These are phyloP conservation scores for Cornus suecica DNA, from an alignment of 148 eudicot species.

Conservation along the genomic window DNA sequence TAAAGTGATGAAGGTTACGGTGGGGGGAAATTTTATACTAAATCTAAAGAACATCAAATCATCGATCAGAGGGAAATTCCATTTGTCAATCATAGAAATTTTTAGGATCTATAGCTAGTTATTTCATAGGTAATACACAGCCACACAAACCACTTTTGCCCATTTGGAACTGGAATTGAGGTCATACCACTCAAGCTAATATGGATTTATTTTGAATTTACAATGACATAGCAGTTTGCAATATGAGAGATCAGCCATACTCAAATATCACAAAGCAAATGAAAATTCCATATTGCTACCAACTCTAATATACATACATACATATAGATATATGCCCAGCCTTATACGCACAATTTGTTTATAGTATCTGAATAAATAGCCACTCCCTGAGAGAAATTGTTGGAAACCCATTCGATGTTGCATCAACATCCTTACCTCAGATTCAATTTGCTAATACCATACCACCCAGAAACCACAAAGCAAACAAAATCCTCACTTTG, in stretches of 20 bases:
- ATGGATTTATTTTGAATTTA: no score
- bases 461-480: background rate
- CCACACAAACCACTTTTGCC: no score
- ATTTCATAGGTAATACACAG: no score
- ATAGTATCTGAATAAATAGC: background rate
- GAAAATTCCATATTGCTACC: background rate
- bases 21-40: background rate
- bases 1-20: background rate
- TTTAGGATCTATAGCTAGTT: no score
- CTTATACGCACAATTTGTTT: background rate
- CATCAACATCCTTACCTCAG: background rate
- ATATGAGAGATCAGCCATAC: background rate
- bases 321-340: background rate
- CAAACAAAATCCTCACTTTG: background rate
- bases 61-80: background rate
- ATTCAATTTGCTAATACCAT: background rate
- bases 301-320: background rate
- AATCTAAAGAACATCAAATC: background rate
- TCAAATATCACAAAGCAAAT: constrained; percentile 6
- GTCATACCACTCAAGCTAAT: no score
- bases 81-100: background rate
- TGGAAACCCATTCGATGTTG: background rate
- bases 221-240: background rate
- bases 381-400: background rate
- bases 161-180: background rate